Conservation (phyloP, 345 rosid species). For the Carallia pectinifolia region DNA sequence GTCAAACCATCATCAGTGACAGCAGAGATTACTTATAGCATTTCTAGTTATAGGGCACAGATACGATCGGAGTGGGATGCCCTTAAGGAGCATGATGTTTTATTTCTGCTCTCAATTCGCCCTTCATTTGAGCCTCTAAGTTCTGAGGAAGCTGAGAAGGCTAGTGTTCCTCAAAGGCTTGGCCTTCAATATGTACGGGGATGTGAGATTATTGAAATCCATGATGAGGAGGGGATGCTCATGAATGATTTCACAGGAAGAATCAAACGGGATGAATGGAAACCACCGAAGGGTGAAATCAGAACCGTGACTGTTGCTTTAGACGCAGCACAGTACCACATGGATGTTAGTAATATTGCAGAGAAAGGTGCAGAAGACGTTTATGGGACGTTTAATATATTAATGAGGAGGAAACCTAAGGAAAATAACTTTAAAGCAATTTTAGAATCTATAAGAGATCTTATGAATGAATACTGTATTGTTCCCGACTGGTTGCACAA, state of each 20-base stretch:
- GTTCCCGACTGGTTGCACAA: slow-evolving; percentile 99
- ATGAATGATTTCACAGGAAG: slow-evolving; percentile 98
- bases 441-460: slow-evolving; percentile 97
- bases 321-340: slow-evolving; percentile 96
- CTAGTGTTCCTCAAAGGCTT: slow-evolving; percentile 85
- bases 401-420: slow-evolving; percentile 98
- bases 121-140: slow-evolving; percentile 94
- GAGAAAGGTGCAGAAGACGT: slow-evolving; percentile 93
- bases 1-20: slow-evolving; percentile 93
- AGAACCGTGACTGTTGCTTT: slow-evolving; percentile 90
- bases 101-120: slow-evolving; percentile 82
- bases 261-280: slow-evolving; percentile 95
- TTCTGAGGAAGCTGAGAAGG: slow-evolving; percentile 90
- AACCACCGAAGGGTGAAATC: slow-evolving; percentile 96
- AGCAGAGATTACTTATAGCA: slow-evolving; percentile 77
- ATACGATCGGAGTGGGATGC: slow-evolving; percentile 97
- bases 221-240: slow-evolving; percentile 88
- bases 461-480: slow-evolving; percentile 97
- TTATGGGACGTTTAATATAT: slow-evolving; percentile 81
- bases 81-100: slow-evolving; percentile 97
- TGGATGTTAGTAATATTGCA: slow-evolving; percentile 89
- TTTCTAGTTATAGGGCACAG: slow-evolving; percentile 80
- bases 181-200: slow-evolving; percentile 96
- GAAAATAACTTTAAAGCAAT: slow-evolving; percentile 99
- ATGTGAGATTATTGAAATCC: slow-evolving; percentile 87